phyloP scores from a whole-genome alignment of 306 rosid genomes.

The Trichosanthes cucumerina region DNA sequence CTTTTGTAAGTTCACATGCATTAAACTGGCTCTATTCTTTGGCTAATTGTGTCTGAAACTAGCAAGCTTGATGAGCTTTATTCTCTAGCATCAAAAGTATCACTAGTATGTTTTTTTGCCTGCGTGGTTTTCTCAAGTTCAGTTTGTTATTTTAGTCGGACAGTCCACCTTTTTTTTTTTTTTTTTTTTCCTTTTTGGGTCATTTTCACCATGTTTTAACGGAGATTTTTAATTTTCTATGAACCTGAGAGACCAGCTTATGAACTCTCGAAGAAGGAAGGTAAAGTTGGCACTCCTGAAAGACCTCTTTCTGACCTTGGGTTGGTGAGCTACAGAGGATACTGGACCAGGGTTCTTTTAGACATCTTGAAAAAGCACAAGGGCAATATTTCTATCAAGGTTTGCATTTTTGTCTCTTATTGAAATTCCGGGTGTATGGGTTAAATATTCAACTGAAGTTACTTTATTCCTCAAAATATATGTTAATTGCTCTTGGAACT shows the following conservation, averaged over 20 bases:
- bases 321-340: slow-evolving; percentile 91
- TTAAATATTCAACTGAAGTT: not conserved
- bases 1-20: slow-evolving; percentile 55
- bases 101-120: not conserved
- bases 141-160: not conserved
- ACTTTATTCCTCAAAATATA: not conserved
- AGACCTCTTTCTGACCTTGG: slow-evolving; percentile 99
- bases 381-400: slow-evolving; percentile 96
- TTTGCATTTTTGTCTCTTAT: slow-evolving; percentile 15
- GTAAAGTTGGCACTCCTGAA: slow-evolving; percentile 97
- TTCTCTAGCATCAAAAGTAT: not conserved
- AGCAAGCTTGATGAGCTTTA: not conserved
- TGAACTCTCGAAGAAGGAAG: slow-evolving; percentile 97
- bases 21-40: not conserved
- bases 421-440: not conserved
- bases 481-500: not conserved
- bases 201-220: not conserved
- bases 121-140: not conserved
- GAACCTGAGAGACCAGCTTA: slow-evolving; percentile 57
- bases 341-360: slow-evolving; percentile 94
- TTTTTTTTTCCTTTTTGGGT: not conserved
- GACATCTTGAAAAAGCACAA: slow-evolving; percentile 93
- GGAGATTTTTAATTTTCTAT: slow-evolving; percentile 9
- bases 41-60: not conserved
- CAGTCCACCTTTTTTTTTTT: not conserved